These are phyloP conservation scores for Ophiostoma ips DNA, from an alignment of 2,329 filamentous ascomycete species.

Conservation along the genomic window DNA sequence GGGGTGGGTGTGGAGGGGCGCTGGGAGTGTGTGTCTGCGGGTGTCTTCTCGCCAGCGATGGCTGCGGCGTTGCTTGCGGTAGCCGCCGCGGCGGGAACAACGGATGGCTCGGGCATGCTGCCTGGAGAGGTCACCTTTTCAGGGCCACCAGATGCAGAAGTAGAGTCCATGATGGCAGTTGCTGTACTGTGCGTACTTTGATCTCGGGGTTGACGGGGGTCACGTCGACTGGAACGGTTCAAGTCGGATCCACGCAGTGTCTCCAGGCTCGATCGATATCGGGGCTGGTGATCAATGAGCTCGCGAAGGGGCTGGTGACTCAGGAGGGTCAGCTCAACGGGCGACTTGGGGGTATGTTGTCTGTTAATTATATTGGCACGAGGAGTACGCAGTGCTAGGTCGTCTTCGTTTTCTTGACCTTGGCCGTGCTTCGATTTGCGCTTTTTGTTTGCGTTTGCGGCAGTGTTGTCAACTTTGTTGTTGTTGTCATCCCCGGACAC, in stretches of 20 bases:
- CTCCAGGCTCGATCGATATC: conserved; percentile 40
- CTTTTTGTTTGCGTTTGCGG: neutral
- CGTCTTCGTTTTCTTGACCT: conserved; percentile 15
- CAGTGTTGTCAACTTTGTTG: conserved; percentile 15
- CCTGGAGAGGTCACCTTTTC: neutral
- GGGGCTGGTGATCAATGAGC: conserved; percentile 26
- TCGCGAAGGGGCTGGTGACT: neutral
- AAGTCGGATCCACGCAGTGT: conserved; percentile 32
- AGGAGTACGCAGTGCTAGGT: conserved; percentile 7
- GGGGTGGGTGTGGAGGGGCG: neutral
- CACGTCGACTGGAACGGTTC: conserved; percentile 11
- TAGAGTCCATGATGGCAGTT: conserved; percentile 4
- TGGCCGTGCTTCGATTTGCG: conserved; percentile 20
- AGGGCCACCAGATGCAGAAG: neutral
- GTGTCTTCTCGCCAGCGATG: too few relatives aligned
- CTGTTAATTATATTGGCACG: conserved; percentile 1
- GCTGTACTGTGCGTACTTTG: neutral
- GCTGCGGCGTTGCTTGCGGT: too few relatives aligned
- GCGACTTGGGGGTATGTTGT: neutral
- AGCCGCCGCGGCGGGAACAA: neutral
- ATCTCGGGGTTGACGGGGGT: neutral
- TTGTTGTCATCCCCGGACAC: conserved; percentile 36
- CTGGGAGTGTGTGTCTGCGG: too few relatives aligned
- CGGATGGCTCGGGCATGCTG: neutral
- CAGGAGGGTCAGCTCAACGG: neutral